These are phyloP conservation scores for Leptographium radiaticola DNA, from an alignment of 2,329 filamentous ascomycete genomes.

Conservation along the genomic window DNA sequence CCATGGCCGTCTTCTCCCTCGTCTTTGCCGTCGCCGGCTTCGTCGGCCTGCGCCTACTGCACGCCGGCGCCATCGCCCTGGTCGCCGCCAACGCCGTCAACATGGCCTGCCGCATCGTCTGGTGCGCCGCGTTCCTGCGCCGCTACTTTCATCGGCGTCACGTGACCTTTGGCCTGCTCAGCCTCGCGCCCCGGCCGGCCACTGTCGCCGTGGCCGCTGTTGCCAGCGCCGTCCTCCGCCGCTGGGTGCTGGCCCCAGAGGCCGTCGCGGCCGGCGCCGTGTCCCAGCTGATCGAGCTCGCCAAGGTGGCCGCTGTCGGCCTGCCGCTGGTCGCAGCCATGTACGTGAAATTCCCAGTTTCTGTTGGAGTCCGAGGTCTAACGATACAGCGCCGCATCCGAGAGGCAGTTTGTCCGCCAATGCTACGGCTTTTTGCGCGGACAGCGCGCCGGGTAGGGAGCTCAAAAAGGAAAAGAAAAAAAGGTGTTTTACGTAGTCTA, in stretches of 20 bases:
- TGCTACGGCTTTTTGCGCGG: constrained; percentile 23
- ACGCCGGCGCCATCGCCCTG: constrained; percentile 64
- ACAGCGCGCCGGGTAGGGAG: neutral
- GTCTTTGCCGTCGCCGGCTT: constrained; percentile 66
- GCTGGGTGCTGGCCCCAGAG: constrained; percentile 12
- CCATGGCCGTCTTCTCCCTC: constrained; percentile 73
- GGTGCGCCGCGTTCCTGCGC: constrained; percentile 63
- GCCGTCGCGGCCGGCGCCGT: constrained; percentile 17
- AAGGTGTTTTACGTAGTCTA: neutral
- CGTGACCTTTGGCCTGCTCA: constrained; percentile 24
- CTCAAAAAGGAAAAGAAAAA: too few species aligned
- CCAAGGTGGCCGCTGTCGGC: constrained; percentile 36
- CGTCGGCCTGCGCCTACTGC: constrained; percentile 55
- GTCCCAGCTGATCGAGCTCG: constrained; percentile 24
- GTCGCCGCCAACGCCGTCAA: constrained; percentile 83
- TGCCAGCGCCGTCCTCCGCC: constrained; percentile 27
- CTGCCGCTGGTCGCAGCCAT: constrained; percentile 40
- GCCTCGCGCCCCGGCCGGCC: constrained; percentile 29
- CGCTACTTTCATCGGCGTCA: constrained; percentile 43
- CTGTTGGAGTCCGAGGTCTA: neutral
- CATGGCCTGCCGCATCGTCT: constrained; percentile 73
- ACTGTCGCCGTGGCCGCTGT: constrained; percentile 30
- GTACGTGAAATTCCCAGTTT: constrained; percentile 24
- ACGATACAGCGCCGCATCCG: constrained; percentile 29
- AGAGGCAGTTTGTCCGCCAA: constrained; percentile 39